Evolutionary conservation across 169 alveolate genomes (phyloP), one percentile per base, ranked within the genome.

Genomic region (Plasmodium knowlesi): DNA sequence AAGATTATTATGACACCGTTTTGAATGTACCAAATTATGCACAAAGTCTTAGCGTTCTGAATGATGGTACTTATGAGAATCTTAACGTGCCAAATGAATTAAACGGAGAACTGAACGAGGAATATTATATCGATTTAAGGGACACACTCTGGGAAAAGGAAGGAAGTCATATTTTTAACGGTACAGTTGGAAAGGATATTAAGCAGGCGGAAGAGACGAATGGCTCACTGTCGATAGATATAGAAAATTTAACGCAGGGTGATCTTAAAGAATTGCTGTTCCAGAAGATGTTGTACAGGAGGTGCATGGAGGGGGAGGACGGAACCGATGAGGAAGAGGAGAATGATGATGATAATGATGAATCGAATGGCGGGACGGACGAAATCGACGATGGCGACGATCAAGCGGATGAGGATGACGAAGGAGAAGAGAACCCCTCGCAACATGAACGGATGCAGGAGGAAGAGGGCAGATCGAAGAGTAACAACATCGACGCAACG

Each of bases 241-340:
- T 85, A 28, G 74, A 53, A 73, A 85, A 50, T 85, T 19, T 85
- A 32, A 72, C 54, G 30, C 83, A 85, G 46, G 53, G 41, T 39
- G 22, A 85, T 30, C 76, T 85, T 22, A 85, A 85, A 37, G 80
- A 85, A 34, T 41, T 85, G 41, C 61, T 85, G n/a, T 16, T 61
- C 19, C 73, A 85, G 28, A 85, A 85, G 80, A 28, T 61, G 78
- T 32, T 28, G 74, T 74, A 74, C 41, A 73, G 57, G 80, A 53
- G 22, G 25, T 14, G 25, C n/a, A 19, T 30, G 37, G 50, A 73
- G 39, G 32, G 67, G 22, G 57, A 83, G 22, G 67, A n/a, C n/a
- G n/a, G n/a, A n/a, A n/a, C n/a, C n/a, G n/a, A n/a, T n/a, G n/a
- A 83, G 14, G 10, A 61, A 50, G 70, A 67, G 6, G 34, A 83